Conservation (phyloP, 306 rosid species). For the Cercis canadensis region DNA sequence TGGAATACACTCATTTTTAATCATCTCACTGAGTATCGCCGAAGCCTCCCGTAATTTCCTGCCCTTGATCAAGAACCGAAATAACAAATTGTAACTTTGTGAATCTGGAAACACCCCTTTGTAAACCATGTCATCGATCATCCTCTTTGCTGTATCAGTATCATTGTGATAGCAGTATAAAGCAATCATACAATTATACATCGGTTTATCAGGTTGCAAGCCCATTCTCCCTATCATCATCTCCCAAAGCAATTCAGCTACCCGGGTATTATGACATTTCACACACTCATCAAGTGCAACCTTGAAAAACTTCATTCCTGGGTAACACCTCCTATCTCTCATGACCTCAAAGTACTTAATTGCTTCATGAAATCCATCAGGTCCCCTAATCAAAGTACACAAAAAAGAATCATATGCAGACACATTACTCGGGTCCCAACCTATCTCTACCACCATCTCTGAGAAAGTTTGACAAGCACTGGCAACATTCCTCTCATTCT, state of each 20-base stretch:
- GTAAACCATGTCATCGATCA: constrained; percentile 65
- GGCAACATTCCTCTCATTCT: constrained; percentile 52
- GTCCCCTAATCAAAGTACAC: constrained; percentile 55
- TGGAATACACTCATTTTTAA: constrained; percentile 69
- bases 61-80: constrained; percentile 53
- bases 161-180: constrained; percentile 51
- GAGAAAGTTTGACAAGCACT: constrained; percentile 57
- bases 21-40: constrained; percentile 57
- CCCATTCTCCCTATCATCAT: constrained; percentile 43
- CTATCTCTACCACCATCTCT: constrained; percentile 67
- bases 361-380: constrained; percentile 53
- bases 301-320: constrained; percentile 65
- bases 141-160: constrained; percentile 39
- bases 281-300: constrained; percentile 38
- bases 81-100: constrained; percentile 57
- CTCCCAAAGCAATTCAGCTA: constrained; percentile 63
- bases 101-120: constrained; percentile 60
- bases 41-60: constrained; percentile 57
- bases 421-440: constrained; percentile 69
- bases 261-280: constrained; percentile 25
- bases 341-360: constrained; percentile 50
- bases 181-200: constrained; percentile 64
- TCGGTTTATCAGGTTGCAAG: constrained; percentile 43
- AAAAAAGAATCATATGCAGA: constrained; percentile 65
- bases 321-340: constrained; percentile 59